A percentile compares a stretch with the other conserved stretches of the same genome.
Evolutionary conservation across 1,284 basidiomycete species (phyloP).

Genomic region (Trichosporon coremiiforme): DNA sequence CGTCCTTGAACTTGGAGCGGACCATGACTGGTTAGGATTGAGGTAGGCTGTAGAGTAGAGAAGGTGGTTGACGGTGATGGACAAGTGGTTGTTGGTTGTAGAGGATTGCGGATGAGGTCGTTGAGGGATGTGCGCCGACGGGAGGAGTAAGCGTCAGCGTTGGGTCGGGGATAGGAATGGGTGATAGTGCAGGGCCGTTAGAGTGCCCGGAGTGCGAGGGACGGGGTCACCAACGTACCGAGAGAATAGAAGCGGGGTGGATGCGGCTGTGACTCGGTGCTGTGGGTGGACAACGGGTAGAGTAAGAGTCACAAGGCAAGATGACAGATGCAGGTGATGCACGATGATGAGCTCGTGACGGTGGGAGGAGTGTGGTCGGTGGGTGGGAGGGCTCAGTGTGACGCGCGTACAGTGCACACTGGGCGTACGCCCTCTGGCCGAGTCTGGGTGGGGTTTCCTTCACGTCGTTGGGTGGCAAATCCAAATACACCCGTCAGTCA

Average conservation of each 20-base stretch:
- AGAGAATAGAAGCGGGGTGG: background rate
- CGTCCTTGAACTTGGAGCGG: conserved; percentile 99
- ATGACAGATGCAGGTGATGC: conserved; percentile 5
- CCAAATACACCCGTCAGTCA: conserved; percentile 4
- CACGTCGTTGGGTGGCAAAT: conserved; percentile 15
- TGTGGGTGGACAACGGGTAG: conserved; percentile 3
- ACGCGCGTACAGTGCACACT: conserved; percentile 9
- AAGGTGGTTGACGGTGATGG: background rate
- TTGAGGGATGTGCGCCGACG: conserved; percentile 13
- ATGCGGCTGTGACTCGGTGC: background rate
- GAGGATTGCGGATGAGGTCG: background rate
- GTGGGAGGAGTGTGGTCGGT: background rate
- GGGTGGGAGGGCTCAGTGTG: background rate
- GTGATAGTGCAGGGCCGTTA: background rate
- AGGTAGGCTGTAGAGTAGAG: background rate
- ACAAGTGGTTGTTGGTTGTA: background rate
- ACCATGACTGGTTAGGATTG: conserved; percentile 59
- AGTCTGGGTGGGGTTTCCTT: background rate
- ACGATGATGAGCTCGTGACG: conserved; percentile 16
- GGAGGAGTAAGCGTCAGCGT: conserved; percentile 19
- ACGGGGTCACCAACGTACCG: background rate
- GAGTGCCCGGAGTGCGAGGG: background rate
- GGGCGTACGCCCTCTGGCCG: background rate
- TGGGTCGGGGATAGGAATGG: background rate
- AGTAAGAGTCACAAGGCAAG: conserved; percentile 16